Base-by-base conservation (phyloP, 2,329 filamentous ascomycete species). In the Remersonia thermophila region DNA sequence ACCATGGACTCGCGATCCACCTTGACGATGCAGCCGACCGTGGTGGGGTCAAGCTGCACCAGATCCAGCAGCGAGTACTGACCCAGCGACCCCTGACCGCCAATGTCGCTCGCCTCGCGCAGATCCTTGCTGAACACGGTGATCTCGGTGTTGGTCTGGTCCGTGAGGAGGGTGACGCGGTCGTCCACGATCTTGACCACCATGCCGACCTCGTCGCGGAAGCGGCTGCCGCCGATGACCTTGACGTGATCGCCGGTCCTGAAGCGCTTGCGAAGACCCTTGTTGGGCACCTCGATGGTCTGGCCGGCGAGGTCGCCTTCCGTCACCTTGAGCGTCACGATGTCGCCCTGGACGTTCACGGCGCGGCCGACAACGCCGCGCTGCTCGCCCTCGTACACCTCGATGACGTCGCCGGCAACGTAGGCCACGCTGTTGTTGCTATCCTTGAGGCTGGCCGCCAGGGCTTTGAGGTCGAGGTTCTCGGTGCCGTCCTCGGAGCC, bases 101-200 rank as follows among this genome's bases (percentile, higher is more conserved):
- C 87, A 48, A 86, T 85, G 54, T 96, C 91, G 37, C 84, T 85
- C 18, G 91, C 91, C 58, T 94, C 84, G 47, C 93, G 77, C 42
- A 98, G 63, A 62, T 98, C 91, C 57, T 93, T 95, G 65, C 89
- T 95, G 55, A 98, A 98, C 25, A 98, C 91, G 0, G 87, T 95
- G 48, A 98, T 86, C 56, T 98, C 91, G 35, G 80, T 78, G 59
- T 91, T 89, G 42, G 77, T 91, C 56, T 91, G 85, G 60, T 98
- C 91, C 32, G 84, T 94, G 46, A 98, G 66, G 46, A 98, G 67
- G 1, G 91, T 96, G 39, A 98, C 86, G 27, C 83, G 79, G 55
- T 98, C 91, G 41, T 93, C 85, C 33, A 77, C 80, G 47, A 95
- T 91, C 56, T 85, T 84, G 46, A 96, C 86, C 35, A 98, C 87